Evolutionary conservation across 805 yeast genomes (phyloP).

Genomic region (Metschnikowia reukaufii): DNA sequence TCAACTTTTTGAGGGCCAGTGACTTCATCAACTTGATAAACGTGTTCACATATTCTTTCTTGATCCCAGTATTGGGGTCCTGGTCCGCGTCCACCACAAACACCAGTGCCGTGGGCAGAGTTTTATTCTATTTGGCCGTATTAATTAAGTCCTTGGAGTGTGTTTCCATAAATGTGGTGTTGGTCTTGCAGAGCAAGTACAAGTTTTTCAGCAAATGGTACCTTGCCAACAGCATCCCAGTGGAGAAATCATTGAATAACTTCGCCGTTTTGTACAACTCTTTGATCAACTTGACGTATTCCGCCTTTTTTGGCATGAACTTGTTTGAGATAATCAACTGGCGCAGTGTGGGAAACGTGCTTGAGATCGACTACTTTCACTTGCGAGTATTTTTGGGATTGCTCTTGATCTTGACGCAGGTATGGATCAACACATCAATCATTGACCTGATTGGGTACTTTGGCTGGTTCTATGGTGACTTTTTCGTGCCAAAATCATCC

Average conservation of each 20-base stretch:
- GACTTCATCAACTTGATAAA: slow-evolving; percentile 54
- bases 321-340: slow-evolving; percentile 26
- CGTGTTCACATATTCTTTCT: slow-evolving; percentile 40
- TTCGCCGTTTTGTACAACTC: slow-evolving; percentile 68
- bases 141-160: slow-evolving; percentile 52
- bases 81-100: slow-evolving; percentile 27
- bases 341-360: slow-evolving; percentile 6
- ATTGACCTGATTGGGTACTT: slow-evolving; percentile 72
- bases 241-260: slow-evolving; percentile 64
- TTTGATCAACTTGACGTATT: slow-evolving; percentile 53
- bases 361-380: slow-evolving; percentile 40
- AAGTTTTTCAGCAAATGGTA: slow-evolving; percentile 66
- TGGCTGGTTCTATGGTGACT: slow-evolving; percentile 92
- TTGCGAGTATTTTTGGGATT: slow-evolving; percentile 60
- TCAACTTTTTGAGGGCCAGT: slow-evolving; percentile 61
- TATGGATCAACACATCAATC: slow-evolving; percentile 69
- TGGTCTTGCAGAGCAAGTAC: slow-evolving; percentile 57
- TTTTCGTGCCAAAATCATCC: slow-evolving; percentile 58
- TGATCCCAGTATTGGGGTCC: slow-evolving; percentile 41
- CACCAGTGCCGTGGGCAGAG: slow-evolving; percentile 17
- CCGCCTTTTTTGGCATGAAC: slow-evolving; percentile 47
- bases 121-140: slow-evolving; percentile 43
- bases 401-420: slow-evolving; percentile 56
- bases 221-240: slow-evolving; percentile 62
- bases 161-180: slow-evolving; percentile 47